Conservation (phyloP, 768 basidiomycete species). For the Lentinula sp. region DNA sequence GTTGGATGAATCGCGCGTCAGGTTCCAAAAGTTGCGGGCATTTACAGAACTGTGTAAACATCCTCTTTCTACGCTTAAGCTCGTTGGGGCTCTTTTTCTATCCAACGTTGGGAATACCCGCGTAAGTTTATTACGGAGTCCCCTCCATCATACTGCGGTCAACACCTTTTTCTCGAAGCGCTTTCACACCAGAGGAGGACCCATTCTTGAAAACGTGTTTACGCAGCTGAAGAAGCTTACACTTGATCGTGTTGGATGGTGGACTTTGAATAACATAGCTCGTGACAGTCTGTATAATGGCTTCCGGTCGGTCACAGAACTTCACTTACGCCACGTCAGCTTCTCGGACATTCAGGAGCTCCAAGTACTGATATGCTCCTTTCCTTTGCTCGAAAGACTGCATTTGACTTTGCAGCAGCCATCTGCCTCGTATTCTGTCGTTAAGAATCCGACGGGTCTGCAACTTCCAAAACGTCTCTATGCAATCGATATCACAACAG, state of each 20-base stretch:
- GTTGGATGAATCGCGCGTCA: background rate
- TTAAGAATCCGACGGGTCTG: background rate
- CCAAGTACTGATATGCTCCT: slow-evolving; percentile 2
- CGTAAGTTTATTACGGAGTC: background rate
- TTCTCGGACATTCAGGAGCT: background rate
- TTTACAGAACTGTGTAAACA: background rate
- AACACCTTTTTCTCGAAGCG: background rate
- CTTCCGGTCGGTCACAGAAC: background rate
- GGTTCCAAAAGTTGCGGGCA: background rate
- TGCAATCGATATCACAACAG: background rate
- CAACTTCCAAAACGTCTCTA: background rate
- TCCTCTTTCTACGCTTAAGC: background rate
- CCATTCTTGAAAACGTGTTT: background rate
- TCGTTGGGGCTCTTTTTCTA: background rate
- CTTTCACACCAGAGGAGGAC: background rate
- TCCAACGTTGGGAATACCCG: background rate
- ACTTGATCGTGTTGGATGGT: slow-evolving; percentile 2
- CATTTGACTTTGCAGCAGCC: background rate
- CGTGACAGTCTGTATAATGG: background rate
- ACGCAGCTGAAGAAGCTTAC: background rate
- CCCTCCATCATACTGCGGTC: background rate
- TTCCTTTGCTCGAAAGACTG: slow-evolving; percentile 3
- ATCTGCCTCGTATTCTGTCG: background rate
- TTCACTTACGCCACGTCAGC: background rate
- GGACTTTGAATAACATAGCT: background rate